A percentile compares a stretch with the other conserved stretches of the same genome.
phyloP scores from a whole-genome alignment of 306 rosid genomes.

The Malus asiatica region DNA sequence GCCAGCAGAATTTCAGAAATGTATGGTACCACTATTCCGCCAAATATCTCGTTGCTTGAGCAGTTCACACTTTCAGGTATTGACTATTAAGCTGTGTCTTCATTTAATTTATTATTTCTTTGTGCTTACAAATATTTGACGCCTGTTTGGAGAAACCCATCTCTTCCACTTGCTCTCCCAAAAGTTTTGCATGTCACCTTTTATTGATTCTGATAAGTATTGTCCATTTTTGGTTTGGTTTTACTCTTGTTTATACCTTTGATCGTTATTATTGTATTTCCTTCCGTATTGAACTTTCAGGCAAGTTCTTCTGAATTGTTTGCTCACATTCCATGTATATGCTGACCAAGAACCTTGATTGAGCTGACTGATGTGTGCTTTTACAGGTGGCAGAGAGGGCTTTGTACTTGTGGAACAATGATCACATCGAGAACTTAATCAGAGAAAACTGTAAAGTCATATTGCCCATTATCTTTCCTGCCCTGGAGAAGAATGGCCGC shows the following conservation, averaged over 20 bases:
- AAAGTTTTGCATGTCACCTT: neutral
- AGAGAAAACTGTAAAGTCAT: slow-evolving; percentile 47
- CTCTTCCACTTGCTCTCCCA: neutral
- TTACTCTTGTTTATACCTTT: neutral
- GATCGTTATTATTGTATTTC: neutral
- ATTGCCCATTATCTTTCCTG: slow-evolving; percentile 66
- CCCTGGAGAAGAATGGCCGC: slow-evolving; percentile 53
- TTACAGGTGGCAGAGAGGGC: slow-evolving; percentile 80
- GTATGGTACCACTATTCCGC: slow-evolving; percentile 51
- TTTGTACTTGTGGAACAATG: slow-evolving; percentile 63
- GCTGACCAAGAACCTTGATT: slow-evolving; percentile 3
- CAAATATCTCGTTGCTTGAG: slow-evolving; percentile 46
- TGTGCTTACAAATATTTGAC: neutral
- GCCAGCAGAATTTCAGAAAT: slow-evolving; percentile 53
- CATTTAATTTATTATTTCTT: neutral
- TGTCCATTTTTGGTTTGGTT: neutral
- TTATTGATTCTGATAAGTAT: neutral
- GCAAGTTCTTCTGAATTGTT: neutral
- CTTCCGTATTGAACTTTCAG: neutral
- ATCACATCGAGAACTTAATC: slow-evolving; percentile 57
- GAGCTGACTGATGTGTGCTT: slow-evolving; percentile 12
- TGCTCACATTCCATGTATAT: neutral
- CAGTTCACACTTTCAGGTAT: slow-evolving; percentile 59
- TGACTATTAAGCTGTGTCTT: slow-evolving; percentile 2
- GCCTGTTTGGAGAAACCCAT: neutral